phyloP scores from a whole-genome alignment of 1,284 basidiomycete species.

The Malassezia psittaci region DNA sequence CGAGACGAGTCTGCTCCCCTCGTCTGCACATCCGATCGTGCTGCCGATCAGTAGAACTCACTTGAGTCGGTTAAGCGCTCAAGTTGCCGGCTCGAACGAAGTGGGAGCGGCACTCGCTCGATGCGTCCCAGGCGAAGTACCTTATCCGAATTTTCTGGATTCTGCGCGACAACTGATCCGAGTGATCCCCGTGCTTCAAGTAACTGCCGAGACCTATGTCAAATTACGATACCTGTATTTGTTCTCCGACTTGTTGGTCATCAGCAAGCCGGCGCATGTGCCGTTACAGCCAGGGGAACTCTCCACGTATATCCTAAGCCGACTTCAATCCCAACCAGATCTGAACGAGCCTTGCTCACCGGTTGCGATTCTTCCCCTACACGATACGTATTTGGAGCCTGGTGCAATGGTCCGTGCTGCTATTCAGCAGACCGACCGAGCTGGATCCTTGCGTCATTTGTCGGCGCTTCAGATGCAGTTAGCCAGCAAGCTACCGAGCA shows the following conservation, averaged over 20 bases:
- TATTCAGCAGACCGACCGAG: not conserved
- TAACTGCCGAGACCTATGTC: constrained; percentile 82
- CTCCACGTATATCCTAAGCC: constrained; percentile 5
- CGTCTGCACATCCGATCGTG: not conserved
- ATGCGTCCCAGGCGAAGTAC: constrained; percentile 7
- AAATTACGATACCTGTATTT: constrained; percentile 93
- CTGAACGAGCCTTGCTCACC: constrained; percentile 3
- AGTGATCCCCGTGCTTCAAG: constrained; percentile 78
- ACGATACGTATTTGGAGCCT: constrained; percentile 23
- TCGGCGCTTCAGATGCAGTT: constrained; percentile 53
- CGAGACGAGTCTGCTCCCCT: not conserved
- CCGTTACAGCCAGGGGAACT: not conserved
- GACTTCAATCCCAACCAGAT: constrained; percentile 48
- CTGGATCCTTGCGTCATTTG: constrained; percentile 23
- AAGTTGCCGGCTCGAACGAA: no score
- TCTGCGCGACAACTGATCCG: constrained; percentile 74
- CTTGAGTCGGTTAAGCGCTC: no score
- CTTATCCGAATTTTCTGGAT: constrained; percentile 52
- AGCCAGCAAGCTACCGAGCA: constrained; percentile 37
- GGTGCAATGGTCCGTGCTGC: not conserved
- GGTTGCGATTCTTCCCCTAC: constrained; percentile 15
- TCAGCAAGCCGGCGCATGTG: constrained; percentile 56
- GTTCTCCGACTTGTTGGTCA: constrained; percentile 83
- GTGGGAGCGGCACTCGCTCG: constrained; percentile 3
- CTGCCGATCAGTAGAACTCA: constrained; percentile 10